Base-by-base conservation (phyloP, 805 yeast genomes). In the Kazachstania bromeliacearum region DNA sequence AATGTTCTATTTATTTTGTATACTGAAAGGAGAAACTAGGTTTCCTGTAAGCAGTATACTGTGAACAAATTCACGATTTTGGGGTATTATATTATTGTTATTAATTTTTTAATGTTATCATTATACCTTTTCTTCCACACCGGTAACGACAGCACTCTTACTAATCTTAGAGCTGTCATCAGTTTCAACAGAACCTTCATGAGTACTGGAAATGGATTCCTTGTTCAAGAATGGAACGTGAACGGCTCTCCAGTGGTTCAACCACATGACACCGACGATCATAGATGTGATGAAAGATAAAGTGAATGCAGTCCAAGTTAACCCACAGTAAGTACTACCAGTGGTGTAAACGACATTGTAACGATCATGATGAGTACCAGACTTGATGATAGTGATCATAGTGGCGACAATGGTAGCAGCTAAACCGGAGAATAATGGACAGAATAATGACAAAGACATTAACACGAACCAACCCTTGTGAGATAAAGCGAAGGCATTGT, bases 281-380 rank as follows among this genome's bases (percentile, higher is more conserved):
- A 35, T 31, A 24, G 52, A 46, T 10, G 45, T 40, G 10, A 55
- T 27, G 28, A 53, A 35, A 7, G 59, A 35, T 18, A 55, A 34
- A 9, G 45, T 35, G 36, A 57, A 57, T 3, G 55, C 51, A 14
- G 56, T 39, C 62, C 63, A 59, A 5, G 48, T 33, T 25, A 57
- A 35, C 28, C 61, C 62, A 28, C 41, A 37, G 37, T 44, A 50
- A 6, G 59, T 51, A 28, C 44, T 31, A 22, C 55, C 55, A 8
- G 41, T 33, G 7, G 39, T 45, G 36, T 49, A 48, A 21, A 41
- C 39, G 16, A 57, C 62, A 35, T 48, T 49, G 42, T 44, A 59
- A 15, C 44, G 41, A 35, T 59, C 63, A 4, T 50, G 43, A 7
- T 51, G 40, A 16, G 57, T 51, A 43, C 62, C 62, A 6, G 48